Evolutionary conservation across 768 basidiomycete genomes (phyloP).

Genomic region (Boletus rex-veris): DNA sequence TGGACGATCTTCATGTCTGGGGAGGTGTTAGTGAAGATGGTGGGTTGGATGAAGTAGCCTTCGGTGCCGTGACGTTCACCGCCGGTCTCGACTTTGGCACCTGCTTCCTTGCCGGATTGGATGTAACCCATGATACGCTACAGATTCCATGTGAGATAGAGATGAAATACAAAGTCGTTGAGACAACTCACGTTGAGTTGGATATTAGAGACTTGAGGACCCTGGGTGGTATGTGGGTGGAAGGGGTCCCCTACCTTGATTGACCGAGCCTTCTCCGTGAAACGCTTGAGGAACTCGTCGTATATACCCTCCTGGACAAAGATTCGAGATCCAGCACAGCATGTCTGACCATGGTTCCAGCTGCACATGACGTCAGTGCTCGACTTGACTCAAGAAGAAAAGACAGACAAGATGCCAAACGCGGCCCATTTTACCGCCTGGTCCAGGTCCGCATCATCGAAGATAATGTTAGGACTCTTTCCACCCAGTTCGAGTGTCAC

Average conservation of each 20-base stretch:
- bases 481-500: slow-evolving; percentile 58
- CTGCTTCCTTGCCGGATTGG: slow-evolving; percentile 64
- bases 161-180: not conserved
- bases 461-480: slow-evolving; percentile 48
- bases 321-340: slow-evolving; percentile 79
- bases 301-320: slow-evolving; percentile 79
- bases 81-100: slow-evolving; percentile 63
- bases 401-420: slow-evolving; percentile 67
- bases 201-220: slow-evolving; percentile 73
- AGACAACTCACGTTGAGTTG: slow-evolving; percentile 60
- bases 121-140: slow-evolving; percentile 80
- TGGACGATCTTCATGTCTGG: slow-evolving; percentile 71
- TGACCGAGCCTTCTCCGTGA: slow-evolving; percentile 50
- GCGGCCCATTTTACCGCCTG: slow-evolving; percentile 70
- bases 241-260: slow-evolving; percentile 77
- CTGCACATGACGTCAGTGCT: slow-evolving; percentile 35
- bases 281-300: slow-evolving; percentile 64
- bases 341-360: slow-evolving; percentile 74
- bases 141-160: not conserved
- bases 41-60: slow-evolving; percentile 73
- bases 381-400: not conserved
- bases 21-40: slow-evolving; percentile 65
- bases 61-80: slow-evolving; percentile 56
- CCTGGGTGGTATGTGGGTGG: slow-evolving; percentile 54
- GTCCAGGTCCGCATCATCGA: slow-evolving; percentile 44